phyloP scores from a whole-genome alignment of 1,139 yeast genomes.

The Sugiyamaella paludigena region DNA sequence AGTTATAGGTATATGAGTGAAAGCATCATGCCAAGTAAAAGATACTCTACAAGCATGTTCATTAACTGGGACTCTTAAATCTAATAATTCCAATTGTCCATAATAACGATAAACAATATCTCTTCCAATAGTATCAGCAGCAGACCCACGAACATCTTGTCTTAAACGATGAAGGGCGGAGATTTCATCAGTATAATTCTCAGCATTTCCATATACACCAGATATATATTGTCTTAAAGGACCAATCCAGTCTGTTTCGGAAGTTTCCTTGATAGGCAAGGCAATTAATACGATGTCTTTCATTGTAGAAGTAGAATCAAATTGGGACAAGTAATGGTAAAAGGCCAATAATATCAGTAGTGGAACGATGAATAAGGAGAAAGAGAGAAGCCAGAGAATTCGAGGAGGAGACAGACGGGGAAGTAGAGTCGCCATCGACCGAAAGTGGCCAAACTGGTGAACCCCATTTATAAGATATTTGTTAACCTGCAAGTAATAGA shows the following conservation, averaged over 20 bases:
- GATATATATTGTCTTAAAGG: constrained; percentile 61
- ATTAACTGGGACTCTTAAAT: constrained; percentile 68
- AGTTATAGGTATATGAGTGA: constrained; percentile 51
- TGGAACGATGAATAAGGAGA: too few relatives aligned
- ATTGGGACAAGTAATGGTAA: too few relatives aligned
- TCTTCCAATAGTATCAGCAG: constrained; percentile 40
- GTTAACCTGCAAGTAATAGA: too few relatives aligned
- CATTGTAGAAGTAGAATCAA: constrained; percentile 16
- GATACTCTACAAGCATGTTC: constrained; percentile 55
- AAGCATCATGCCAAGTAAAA: constrained; percentile 82
- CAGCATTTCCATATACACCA: constrained; percentile 60
- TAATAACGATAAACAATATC: constrained; percentile 68
- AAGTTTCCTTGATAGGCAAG: constrained; percentile 55
- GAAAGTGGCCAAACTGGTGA: too few relatives aligned
- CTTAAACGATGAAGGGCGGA: constrained; percentile 57
- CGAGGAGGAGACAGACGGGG: too few relatives aligned
- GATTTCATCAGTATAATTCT: constrained; percentile 59
- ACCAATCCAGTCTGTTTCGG: constrained; percentile 60
- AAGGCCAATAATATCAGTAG: too few relatives aligned
- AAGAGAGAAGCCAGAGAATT: too few relatives aligned
- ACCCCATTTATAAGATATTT: too few relatives aligned
- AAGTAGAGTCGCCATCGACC: too few relatives aligned
- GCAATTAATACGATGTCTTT: constrained; percentile 39
- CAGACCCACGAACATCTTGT: constrained; percentile 55
- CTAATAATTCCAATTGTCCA: constrained; percentile 78